phyloP scores from a whole-genome alignment of 148 eudicot genomes.

The Vaccinium myrtillus region DNA sequence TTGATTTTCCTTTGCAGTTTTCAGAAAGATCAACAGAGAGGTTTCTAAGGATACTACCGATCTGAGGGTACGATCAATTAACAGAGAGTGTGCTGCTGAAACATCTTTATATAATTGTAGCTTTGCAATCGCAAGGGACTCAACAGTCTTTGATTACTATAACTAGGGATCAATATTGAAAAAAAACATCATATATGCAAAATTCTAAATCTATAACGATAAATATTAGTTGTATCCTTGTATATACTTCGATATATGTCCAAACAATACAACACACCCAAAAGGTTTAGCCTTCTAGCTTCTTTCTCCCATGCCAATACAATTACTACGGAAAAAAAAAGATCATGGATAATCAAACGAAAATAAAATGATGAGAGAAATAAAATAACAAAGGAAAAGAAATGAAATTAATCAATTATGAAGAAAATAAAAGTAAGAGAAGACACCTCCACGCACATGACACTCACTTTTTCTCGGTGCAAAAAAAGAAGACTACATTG shows the following conservation, averaged over 20 bases:
- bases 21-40: background rate
- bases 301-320: background rate
- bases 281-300: background rate
- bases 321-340: background rate
- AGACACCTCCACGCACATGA: background rate
- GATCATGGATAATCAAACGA: background rate
- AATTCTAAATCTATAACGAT: no score
- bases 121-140: background rate
- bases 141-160: background rate
- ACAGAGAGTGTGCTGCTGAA: background rate
- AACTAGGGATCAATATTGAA: background rate
- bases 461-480: background rate
- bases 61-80: background rate
- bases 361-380: background rate
- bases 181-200: background rate
- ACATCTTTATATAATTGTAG: background rate
- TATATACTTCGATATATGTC: background rate
- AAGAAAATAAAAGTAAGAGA: background rate
- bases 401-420: background rate
- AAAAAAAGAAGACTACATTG: background rate
- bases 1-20: background rate
- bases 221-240: background rate
- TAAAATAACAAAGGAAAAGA: background rate
- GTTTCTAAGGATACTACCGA: background rate
- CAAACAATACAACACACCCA: background rate